A percentile compares a stretch with the other conserved stretches of the same genome.
Conservation (phyloP, 305 asterid genomes). For the Rubia tinctorum region DNA sequence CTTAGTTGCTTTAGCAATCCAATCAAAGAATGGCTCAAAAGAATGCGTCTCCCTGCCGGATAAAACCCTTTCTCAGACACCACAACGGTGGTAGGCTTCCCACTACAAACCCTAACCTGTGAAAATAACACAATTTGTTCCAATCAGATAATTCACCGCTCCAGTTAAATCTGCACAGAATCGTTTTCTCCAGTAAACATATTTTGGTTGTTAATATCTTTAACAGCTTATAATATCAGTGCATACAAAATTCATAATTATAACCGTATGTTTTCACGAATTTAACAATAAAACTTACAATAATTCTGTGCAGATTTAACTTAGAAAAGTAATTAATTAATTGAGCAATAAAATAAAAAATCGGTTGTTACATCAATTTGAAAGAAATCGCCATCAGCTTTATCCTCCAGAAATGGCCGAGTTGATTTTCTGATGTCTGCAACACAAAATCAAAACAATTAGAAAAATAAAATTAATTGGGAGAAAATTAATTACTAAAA, state of each 20-base stretch:
- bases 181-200: slow-evolving; percentile 14
- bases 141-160: slow-evolving; percentile 13
- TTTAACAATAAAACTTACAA: too few relatives aligned
- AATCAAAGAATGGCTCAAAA: slow-evolving; percentile 83
- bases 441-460: slow-evolving; percentile 9
- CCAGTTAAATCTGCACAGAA: neutral
- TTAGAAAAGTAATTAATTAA: too few relatives aligned
- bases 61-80: slow-evolving; percentile 84
- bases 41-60: slow-evolving; percentile 69
- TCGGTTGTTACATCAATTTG: slow-evolving; percentile 77
- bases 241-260: too few relatives aligned
- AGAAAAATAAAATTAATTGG: neutral
- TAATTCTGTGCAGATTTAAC: too few relatives aligned
- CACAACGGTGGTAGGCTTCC: slow-evolving; percentile 65
- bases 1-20: slow-evolving; percentile 92
- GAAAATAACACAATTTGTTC: slow-evolving; percentile 7
- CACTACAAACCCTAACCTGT: slow-evolving; percentile 89
- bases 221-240: too few relatives aligned
- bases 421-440: slow-evolving; percentile 67
- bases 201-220: too few relatives aligned
- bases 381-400: slow-evolving; percentile 73
- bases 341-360: slow-evolving; percentile 3
- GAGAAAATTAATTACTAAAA: neutral
- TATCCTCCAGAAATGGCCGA: slow-evolving; percentile 44
- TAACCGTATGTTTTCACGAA: too few relatives aligned